Percentiles rank a stretch among this genome's conserved stretches.
phyloP scores from a whole-genome alignment of 176 grass and related monocot species.

The maize (Zea mays) region Zm-B73-REFERENCE-NAM-5.0 NC_050105.1:98437001-98437500 shows the following conservation, averaged over 20 bases:
- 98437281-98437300: slow-evolving; percentile 83
- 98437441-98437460: slow-evolving; percentile 35
- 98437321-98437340: slow-evolving; percentile 13
- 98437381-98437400: slow-evolving; percentile 71
- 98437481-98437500: slow-evolving; percentile 51
- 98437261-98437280: slow-evolving; percentile 75
- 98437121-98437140: slow-evolving; percentile 53
- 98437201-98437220: slow-evolving; percentile 91
- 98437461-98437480: background rate
- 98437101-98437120: slow-evolving; percentile 69
- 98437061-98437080: slow-evolving; percentile 57
- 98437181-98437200: slow-evolving; percentile 55
- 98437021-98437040: slow-evolving; percentile 28
- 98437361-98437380: slow-evolving; percentile 71
- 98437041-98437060: slow-evolving; percentile 5
- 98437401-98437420: slow-evolving; percentile 73
- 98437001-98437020: background rate
- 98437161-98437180: slow-evolving; percentile 44
- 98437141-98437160: slow-evolving; percentile 71
- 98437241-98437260: slow-evolving; percentile 73
- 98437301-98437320: slow-evolving; percentile 19
- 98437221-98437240: slow-evolving; percentile 68
- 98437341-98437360: slow-evolving; percentile 20
- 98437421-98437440: slow-evolving; percentile 70
- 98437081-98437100: slow-evolving; percentile 52